Percentiles rank a stretch among this genome's conserved stretches.
Evolutionary conservation across 2,329 filamentous ascomycete genomes (phyloP).

Genomic region (Cercospora sojina): DNA sequence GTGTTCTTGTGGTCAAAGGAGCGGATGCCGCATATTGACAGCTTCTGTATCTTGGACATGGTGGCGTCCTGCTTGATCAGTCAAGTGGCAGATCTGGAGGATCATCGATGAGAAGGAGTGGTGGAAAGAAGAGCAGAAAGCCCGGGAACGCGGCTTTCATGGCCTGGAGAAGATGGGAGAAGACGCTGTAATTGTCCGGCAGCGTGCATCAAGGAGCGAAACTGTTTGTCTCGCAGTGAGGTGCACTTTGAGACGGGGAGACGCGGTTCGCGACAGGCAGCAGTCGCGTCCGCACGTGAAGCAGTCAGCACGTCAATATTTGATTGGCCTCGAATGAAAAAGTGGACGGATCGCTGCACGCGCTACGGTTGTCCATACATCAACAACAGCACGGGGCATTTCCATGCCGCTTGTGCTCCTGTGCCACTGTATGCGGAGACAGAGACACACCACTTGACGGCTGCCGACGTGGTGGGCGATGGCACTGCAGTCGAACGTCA

Average conservation of each 20-base stretch:
- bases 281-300: background rate
- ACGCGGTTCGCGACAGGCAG: background rate
- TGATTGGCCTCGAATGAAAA: background rate
- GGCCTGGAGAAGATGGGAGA: background rate
- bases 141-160: background rate
- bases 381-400: background rate
- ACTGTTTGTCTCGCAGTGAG: background rate
- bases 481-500: background rate
- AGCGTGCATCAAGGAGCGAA: background rate
- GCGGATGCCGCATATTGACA: conserved; percentile 80
- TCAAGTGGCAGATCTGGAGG: background rate
- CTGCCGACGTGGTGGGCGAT: background rate
- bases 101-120: background rate
- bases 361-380: too few species aligned
- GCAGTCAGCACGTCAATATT: background rate
- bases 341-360: background rate
- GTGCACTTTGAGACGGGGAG: background rate
- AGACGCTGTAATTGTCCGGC: background rate
- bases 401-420: background rate
- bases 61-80: conserved; percentile 10
- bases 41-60: conserved; percentile 75
- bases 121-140: background rate
- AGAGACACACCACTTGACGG: background rate
- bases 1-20: conserved; percentile 76
- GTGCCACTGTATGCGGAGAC: background rate